These are phyloP conservation scores for Teratosphaeria gauchensis DNA, from an alignment of 2,329 filamentous ascomycete species.

Conservation along the genomic window DNA sequence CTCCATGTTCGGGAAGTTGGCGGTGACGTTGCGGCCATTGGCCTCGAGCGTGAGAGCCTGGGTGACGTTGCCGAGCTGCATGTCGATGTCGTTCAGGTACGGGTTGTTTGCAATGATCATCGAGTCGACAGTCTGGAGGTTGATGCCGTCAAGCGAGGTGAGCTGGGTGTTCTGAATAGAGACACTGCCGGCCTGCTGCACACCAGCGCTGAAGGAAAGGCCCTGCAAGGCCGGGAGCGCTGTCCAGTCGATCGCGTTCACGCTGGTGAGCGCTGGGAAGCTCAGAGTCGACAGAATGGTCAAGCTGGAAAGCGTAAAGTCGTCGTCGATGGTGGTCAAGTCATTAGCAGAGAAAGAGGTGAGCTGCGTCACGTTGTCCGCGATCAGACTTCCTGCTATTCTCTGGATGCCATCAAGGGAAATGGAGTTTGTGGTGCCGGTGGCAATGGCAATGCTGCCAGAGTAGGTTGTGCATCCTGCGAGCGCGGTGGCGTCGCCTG, in stretches of 20 bases:
- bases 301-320: conserved; percentile 60
- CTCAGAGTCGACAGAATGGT: conserved; percentile 59
- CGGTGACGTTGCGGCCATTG: conserved; percentile 64
- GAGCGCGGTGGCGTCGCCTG: conserved; percentile 51
- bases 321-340: conserved; percentile 56
- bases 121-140: conserved; percentile 59
- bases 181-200: conserved; percentile 60
- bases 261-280: conserved; percentile 55
- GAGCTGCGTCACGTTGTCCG: conserved; percentile 49
- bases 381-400: conserved; percentile 49
- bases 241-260: conserved; percentile 60
- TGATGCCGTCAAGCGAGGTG: conserved; percentile 67
- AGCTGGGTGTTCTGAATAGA: conserved; percentile 81
- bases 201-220: conserved; percentile 52
- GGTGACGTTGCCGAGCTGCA: conserved; percentile 68
- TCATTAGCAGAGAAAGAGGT: conserved; percentile 52
- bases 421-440: conserved; percentile 47
- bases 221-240: conserved; percentile 57
- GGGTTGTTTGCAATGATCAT: conserved; percentile 88
- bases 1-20: conserved; percentile 69
- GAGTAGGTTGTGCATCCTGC: conserved; percentile 57
- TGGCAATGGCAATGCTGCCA: conserved; percentile 58
- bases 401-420: conserved; percentile 51
- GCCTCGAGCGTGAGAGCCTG: conserved; percentile 61
- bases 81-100: conserved; percentile 64